Percentiles rank a stretch among this genome's conserved stretches.
Evolutionary conservation across 352 stramenopile species (phyloP).

Genomic region (Globisporangium heterothallicum): DNA sequence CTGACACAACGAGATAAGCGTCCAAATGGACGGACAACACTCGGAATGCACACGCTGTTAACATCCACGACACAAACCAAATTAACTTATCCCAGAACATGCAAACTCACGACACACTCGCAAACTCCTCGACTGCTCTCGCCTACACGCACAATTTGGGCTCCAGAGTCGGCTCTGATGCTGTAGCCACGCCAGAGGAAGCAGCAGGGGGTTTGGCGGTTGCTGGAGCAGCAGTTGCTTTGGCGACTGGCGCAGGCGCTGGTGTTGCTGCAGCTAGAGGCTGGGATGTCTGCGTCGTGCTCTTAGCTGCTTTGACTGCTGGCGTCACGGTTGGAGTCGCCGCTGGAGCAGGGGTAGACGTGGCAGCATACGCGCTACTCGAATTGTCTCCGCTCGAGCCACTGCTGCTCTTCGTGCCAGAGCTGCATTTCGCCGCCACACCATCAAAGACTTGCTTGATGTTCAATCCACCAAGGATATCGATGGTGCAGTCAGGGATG

Average conservation of each 20-base stretch:
- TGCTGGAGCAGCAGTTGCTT: neutral
- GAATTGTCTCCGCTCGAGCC: neutral
- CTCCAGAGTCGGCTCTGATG: slow-evolving; percentile 7
- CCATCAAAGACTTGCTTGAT: slow-evolving; percentile 28
- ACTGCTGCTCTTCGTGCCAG: neutral
- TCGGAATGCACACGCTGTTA: no score
- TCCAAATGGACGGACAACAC: no score
- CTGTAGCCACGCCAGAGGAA: neutral
- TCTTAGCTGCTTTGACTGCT: slow-evolving; percentile 4
- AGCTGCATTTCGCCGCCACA: slow-evolving; percentile 7
- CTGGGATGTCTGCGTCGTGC: neutral
- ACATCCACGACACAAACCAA: neutral
- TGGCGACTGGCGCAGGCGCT: neutral
- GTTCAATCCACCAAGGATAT: slow-evolving; percentile 37
- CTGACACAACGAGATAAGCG: no score
- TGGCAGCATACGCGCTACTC: neutral
- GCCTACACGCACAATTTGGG: slow-evolving; percentile 11
- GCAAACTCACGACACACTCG: neutral
- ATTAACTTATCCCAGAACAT: slow-evolving; percentile 5
- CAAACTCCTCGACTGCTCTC: no score
- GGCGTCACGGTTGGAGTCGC: slow-evolving; percentile 7
- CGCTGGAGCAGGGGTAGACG: neutral
- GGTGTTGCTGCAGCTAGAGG: neutral
- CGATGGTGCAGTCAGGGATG: slow-evolving; percentile 37
- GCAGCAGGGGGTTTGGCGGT: neutral